Percentiles rank a stretch among this genome's conserved stretches.
These are phyloP conservation scores for Cinnamomum micranthum DNA, from an alignment of 164 flowering plant genomes.

Conservation along the genomic window DNA sequence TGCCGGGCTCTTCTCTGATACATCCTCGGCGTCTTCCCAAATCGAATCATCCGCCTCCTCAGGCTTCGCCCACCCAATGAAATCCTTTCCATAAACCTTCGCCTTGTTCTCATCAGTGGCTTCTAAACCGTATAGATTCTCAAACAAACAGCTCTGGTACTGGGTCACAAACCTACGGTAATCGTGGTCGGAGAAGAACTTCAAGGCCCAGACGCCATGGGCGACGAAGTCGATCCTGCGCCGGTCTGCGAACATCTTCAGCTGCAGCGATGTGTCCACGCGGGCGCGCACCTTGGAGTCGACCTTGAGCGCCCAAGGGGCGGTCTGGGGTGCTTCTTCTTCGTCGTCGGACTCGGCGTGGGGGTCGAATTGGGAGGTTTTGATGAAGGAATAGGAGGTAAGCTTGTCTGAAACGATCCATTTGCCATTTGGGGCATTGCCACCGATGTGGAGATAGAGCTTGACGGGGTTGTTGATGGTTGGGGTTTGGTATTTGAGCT, in stretches of 20 bases:
- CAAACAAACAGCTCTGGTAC: slow-evolving; percentile 81
- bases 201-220: slow-evolving; percentile 79
- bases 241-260: slow-evolving; percentile 62
- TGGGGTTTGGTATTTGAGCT: slow-evolving; percentile 57
- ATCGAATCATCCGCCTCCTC: slow-evolving; percentile 86
- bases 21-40: slow-evolving; percentile 90
- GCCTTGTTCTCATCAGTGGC: slow-evolving; percentile 68
- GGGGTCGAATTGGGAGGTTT: not conserved
- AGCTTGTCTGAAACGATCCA: slow-evolving; percentile 72
- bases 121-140: slow-evolving; percentile 66
- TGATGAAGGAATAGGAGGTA: slow-evolving; percentile 45
- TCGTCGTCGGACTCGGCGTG: slow-evolving; percentile 20
- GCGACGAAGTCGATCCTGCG: slow-evolving; percentile 66
- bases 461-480: slow-evolving; percentile 42
- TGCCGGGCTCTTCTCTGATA: slow-evolving; percentile 33
- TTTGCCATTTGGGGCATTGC: slow-evolving; percentile 65
- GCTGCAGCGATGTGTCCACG: slow-evolving; percentile 46
- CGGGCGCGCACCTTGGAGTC: slow-evolving; percentile 42
- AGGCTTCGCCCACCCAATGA: slow-evolving; percentile 85
- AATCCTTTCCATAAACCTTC: slow-evolving; percentile 91
- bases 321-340: slow-evolving; percentile 30
- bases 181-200: slow-evolving; percentile 55
- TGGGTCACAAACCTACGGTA: slow-evolving; percentile 47
- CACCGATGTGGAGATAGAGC: slow-evolving; percentile 65
- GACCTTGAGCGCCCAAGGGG: slow-evolving; percentile 56